phyloP scores from a whole-genome alignment of 306 rosid genomes.

The Prunus salicina region DNA sequence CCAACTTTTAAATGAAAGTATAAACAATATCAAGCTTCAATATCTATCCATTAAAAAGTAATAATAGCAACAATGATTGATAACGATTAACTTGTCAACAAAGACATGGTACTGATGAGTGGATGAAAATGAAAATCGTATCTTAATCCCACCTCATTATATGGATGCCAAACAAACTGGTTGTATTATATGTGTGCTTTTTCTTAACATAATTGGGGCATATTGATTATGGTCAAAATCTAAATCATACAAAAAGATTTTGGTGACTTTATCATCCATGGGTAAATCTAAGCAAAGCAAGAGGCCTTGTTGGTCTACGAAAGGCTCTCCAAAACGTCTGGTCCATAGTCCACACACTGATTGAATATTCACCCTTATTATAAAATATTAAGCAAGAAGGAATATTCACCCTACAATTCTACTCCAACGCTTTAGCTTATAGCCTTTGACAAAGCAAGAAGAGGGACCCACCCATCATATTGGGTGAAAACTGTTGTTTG shows the following conservation, averaged over 20 bases:
- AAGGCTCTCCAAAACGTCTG: not conserved
- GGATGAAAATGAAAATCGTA: not conserved
- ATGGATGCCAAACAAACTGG: not conserved
- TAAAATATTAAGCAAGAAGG: too few species aligned
- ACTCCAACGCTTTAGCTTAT: not conserved
- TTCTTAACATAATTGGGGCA: not conserved
- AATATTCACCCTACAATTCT: not conserved
- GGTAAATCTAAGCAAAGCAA: not conserved
- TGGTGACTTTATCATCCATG: not conserved
- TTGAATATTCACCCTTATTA: not conserved
- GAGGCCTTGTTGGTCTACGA: too few species aligned
- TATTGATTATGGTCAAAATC: constrained; percentile 1
- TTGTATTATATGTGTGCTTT: not conserved
- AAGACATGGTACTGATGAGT: not conserved
- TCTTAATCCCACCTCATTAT: not conserved
- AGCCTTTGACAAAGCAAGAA: not conserved
- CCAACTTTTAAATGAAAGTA: not conserved
- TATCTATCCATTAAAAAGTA: not conserved
- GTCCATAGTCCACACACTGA: not conserved
- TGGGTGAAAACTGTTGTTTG: not conserved
- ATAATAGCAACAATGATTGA: not conserved
- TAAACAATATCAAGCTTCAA: not conserved
- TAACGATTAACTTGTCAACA: not conserved
- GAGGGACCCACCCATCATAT: not conserved
- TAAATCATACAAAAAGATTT: constrained; percentile 6